Evolutionary conservation across 352 stramenopile species (phyloP), one percentile per base, ranked within the genome.

Genomic region (Phytophthora sansomeana): DNA sequence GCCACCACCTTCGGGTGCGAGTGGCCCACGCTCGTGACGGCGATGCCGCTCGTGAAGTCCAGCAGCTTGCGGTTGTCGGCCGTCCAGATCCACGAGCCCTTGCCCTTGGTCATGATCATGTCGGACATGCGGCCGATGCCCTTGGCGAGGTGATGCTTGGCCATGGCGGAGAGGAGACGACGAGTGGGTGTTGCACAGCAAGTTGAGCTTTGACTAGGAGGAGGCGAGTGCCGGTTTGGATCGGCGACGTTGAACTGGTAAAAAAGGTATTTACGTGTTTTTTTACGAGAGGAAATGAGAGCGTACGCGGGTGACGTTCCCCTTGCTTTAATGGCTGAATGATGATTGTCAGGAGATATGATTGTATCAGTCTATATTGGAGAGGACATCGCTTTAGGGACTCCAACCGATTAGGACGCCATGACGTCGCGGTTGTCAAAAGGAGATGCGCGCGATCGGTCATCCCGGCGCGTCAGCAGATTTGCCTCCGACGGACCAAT

Each of bases 31-130:
- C 89, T 97, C 6, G 90, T 93, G 24, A 98, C 93, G 57, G 90
- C 93, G 67, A 98, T 98, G 53, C 93, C 95, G 55, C 84, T 96
- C 19, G 92, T 97, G 63, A 98, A 97, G 77, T 98, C 95, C 46
- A 97, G 77, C 43, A 95, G 69, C 75, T 95, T 97, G 69, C 89
- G 79, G 52, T 92, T 82, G 64, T 97, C 90, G 47, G 80, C 67
- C 21, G 90, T 98, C 73, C 77, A 95, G 63, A 98, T 67, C 77
- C 87, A 98, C 52, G 74, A 91, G 42, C 92, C 92, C 35, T 96
- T 84, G 72, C 74, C 93, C 58, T 93, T 85, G 46, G 77, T 77
- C 78, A 95, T 92, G 67, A 95, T 63, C 72, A 96, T 84, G 47
- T 96, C 78, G 48, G 89, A 87, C 83, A 95, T 92, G 77, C 88